phyloP scores from a whole-genome alignment of 768 basidiomycete genomes.

The Hydnum rufescens region DNA sequence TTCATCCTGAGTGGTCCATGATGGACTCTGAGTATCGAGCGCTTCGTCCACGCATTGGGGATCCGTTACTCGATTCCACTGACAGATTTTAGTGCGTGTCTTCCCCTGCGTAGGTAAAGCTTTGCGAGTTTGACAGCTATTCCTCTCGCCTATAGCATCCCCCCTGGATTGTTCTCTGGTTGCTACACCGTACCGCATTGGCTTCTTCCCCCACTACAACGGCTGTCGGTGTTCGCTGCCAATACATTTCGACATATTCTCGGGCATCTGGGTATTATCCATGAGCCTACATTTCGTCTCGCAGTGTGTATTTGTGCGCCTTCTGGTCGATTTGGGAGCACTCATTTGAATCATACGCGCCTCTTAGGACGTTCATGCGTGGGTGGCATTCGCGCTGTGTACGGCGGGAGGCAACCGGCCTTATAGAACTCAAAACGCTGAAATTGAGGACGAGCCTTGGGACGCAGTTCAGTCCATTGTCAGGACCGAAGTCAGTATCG shows the following conservation, averaged over 20 bases:
- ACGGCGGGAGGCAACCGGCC: conserved; percentile 11
- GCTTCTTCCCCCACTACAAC: conserved; percentile 17
- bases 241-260: conserved; percentile 18
- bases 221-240: conserved; percentile 18
- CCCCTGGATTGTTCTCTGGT: neutral
- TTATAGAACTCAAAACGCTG: neutral
- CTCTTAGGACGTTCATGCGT: conserved; percentile 15
- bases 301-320: neutral
- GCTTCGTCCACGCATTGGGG: neutral
- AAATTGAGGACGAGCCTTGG: neutral
- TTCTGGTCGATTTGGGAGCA: neutral
- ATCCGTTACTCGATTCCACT: neutral
- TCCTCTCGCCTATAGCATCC: neutral
- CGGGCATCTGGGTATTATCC: conserved; percentile 21
- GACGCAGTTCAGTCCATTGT: neutral
- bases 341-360: neutral
- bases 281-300: conserved; percentile 20
- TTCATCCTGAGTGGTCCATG: neutral
- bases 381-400: conserved; percentile 21
- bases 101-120: neutral
- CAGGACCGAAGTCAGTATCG: neutral
- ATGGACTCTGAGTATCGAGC: neutral
- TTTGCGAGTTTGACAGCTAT: neutral
- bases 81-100: neutral
- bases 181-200: conserved; percentile 20